Base-by-base conservation (phyloP, 768 basidiomycete genomes). In the Phlebiopsis gigantea region DNA sequence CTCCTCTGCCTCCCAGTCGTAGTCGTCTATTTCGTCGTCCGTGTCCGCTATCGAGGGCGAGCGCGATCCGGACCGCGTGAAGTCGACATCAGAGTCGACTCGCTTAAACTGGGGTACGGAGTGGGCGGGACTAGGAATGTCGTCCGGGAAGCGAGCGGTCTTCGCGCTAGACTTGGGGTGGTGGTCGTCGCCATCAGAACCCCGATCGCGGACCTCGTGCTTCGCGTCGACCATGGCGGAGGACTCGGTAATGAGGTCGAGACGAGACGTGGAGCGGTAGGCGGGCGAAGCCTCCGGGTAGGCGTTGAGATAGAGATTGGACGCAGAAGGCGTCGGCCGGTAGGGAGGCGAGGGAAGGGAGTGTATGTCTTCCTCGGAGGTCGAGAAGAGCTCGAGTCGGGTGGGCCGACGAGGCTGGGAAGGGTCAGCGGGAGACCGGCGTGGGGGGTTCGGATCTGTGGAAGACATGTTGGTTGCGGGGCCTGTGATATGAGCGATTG, bases 1-100 rank as follows among this genome's bases (percentile, higher is more conserved):
- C 54, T 88, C 88, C 60, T 91, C 90, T 17, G 75, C 85, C 39
- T 83, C 85, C 88, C 88, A 90, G 66, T 91, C 84, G 57, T 84
- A 88, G n/a, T 81, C 77, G 1, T 78, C 71, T 0, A 79, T 79
- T 15, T 22, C 50, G 21, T 86, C 83, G 0, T 79, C 78, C 3
- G 79, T 80, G 41, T 70, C 77, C 26, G 72, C 77, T 15, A 79
- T 67, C 2, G 83, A 83, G 17, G 82, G 61, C 24, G 67, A 60
- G 25, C 66, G 69, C 25, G 74, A 72, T 25, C 69, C 62, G 10
- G 49, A 34, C 43, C 34, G 24, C n/a, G 53, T 58, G 1, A 55
- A 41, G 39, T 64, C 62, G 53, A 61, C 56, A 12, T 46, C 54
- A 4, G 56, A 56, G 19, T 58, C 60, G 14, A 42, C 46, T 12